Evolutionary conservation across 2,329 filamentous ascomycete species (phyloP), one percentile per base, ranked within the genome.

Genomic region (Pseudogymnoascus destructans): DNA sequence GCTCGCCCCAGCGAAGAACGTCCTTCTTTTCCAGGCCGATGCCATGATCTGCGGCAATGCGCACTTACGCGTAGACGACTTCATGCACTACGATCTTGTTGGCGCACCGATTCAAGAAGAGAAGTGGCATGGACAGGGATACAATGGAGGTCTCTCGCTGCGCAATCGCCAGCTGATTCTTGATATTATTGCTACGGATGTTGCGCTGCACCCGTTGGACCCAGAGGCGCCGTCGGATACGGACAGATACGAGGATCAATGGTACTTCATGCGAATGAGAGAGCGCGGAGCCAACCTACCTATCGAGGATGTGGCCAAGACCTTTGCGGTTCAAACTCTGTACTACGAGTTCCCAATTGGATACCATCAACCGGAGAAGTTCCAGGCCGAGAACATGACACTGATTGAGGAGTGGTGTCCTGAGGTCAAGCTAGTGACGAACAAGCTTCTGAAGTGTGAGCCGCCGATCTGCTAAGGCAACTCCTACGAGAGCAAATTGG

Each of bases 111-210:
- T 72, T 19, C 61, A 63, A 30, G 59, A 62, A 3, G 60, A 64
- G 17, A 25, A 25, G 23, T 59, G 61, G 4, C 7, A 63, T 19
- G 63, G 60, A 1, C 46, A 58, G 19, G 60, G 56, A 2, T 70
- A 64, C 59, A 71, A 70, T 60, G 70, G 64, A 59, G 63, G 65
- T 15, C 54, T 70, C 30, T 67, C 64, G 0, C 59, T 72, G 49
- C 65, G 70, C 35, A 71, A 70, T 61, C 63, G 67, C 8, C 59
- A 59, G 10, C 65, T 67, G 64, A 66, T 70, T 21, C 55, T 71
- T 30, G 58, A 61, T 33, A 61, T 66, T n/a, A 33, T 63, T 10
- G 19, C 15, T 8, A 42, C 57, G 5, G 15, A 59, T 61, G 23
- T 49, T 59, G 60, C 58, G 62, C 35, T 70, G 27, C 60, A 61